Conservation (phyloP, 2,329 filamentous ascomycete genomes). For the Penicillium verrucosum region DNA sequence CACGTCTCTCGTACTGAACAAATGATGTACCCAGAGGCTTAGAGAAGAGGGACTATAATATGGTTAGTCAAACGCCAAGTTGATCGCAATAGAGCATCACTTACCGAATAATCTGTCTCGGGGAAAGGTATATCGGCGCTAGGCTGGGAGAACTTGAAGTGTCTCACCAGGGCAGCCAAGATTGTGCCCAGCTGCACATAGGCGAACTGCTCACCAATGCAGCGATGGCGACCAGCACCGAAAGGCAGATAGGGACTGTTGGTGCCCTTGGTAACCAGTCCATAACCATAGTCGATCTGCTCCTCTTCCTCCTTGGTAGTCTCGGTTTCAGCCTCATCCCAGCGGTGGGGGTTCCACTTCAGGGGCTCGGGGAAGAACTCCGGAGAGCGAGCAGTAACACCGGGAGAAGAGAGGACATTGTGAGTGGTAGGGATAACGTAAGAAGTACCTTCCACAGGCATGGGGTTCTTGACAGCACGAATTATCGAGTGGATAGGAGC, state of each 20-base stretch:
- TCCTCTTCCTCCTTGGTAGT: constrained; percentile 55
- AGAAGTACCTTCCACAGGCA: constrained; percentile 77
- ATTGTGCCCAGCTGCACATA: constrained; percentile 90
- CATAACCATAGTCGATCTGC: constrained; percentile 91
- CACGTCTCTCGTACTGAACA: constrained; percentile 66
- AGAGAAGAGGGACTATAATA: constrained; percentile 60
- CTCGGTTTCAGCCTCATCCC: constrained; percentile 61
- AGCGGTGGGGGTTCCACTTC: constrained; percentile 86
- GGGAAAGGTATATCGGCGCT: constrained; percentile 28
- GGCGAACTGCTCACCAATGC: constrained; percentile 95
- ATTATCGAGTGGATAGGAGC: constrained; percentile 94
- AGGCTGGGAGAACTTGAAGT: constrained; percentile 73
- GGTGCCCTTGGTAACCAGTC: constrained; percentile 85
- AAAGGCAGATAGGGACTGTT: constrained; percentile 90
- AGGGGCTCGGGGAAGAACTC: constrained; percentile 78
- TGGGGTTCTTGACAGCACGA: constrained; percentile 84
- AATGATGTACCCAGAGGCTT: constrained; percentile 67
- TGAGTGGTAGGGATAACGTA: constrained; percentile 79
- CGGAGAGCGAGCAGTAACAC: constrained; percentile 69
- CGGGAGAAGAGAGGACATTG: constrained; percentile 78
- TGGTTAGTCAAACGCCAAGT: constrained; percentile 9
- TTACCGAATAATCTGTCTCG: constrained; percentile 57
- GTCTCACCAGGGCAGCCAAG: constrained; percentile 68
- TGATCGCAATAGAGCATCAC: constrained; percentile 12
- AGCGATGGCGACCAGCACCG: constrained; percentile 86